Evolutionary conservation across 352 stramenopile species (phyloP).

Genomic region (Phytophthora cactorum): DNA sequence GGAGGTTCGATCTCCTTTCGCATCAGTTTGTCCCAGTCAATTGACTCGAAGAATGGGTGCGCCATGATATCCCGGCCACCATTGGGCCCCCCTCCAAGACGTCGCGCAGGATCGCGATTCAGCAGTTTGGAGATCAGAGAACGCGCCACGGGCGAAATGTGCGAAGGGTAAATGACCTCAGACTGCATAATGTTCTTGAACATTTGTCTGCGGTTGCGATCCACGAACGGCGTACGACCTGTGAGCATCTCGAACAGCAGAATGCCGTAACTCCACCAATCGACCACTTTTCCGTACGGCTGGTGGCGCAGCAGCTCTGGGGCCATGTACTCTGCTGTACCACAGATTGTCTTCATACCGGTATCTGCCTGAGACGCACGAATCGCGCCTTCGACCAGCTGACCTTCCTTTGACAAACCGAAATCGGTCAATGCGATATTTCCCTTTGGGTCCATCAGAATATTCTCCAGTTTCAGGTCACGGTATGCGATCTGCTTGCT

Average conservation of each 20-base stretch:
- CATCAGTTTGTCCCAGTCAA: conserved; percentile 89
- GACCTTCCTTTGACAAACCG: conserved; percentile 87
- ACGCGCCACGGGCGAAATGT: conserved; percentile 78
- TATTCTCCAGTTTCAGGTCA: conserved; percentile 92
- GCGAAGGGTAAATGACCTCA: conserved; percentile 88
- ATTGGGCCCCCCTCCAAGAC: conserved; percentile 91
- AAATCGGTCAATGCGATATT: conserved; percentile 91
- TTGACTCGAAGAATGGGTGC: conserved; percentile 84
- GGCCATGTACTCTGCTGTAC: conserved; percentile 90
- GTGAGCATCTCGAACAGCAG: conserved; percentile 91
- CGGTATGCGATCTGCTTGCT: conserved; percentile 91
- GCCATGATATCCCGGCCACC: conserved; percentile 90
- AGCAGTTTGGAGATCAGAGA: conserved; percentile 91
- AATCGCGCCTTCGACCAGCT: conserved; percentile 83
- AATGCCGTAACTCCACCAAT: conserved; percentile 92
- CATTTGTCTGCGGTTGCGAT: conserved; percentile 89
- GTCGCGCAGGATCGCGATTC: conserved; percentile 92
- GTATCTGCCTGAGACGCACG: conserved; percentile 77
- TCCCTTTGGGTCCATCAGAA: conserved; percentile 88
- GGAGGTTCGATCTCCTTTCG: conserved; percentile 83
- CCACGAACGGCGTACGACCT: conserved; percentile 85
- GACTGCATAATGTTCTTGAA: conserved; percentile 93
- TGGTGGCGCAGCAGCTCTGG: conserved; percentile 85
- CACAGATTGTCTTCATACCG: conserved; percentile 91
- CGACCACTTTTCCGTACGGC: conserved; percentile 90